A percentile compares a stretch with the other conserved stretches of the same genome.
Conservation (phyloP, 1,284 basidiomycete genomes). For the Abortiporus biennis region DNA sequence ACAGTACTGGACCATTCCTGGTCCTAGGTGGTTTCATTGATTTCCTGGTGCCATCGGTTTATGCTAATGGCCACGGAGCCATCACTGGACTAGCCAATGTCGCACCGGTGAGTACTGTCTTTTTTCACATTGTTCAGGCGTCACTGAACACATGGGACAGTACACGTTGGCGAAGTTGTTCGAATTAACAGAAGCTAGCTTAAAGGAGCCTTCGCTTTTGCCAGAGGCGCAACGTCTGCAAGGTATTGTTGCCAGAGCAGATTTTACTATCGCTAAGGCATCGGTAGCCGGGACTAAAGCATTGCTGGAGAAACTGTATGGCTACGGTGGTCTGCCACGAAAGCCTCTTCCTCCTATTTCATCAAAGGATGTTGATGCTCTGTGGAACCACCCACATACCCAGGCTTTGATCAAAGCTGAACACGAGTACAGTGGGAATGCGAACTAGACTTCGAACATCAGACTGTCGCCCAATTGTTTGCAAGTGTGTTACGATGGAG, state of each 20-base stretch:
- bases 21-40: conserved; percentile 53
- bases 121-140: conserved; percentile 13
- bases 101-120: conserved; percentile 31
- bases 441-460: background rate
- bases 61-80: conserved; percentile 43
- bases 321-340: conserved; percentile 73
- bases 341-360: conserved; percentile 69
- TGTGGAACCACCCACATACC: conserved; percentile 71
- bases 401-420: conserved; percentile 65
- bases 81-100: conserved; percentile 54
- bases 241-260: conserved; percentile 73
- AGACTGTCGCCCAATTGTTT: too few species aligned
- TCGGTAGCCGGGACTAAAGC: conserved; percentile 83
- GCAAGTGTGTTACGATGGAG: too few species aligned
- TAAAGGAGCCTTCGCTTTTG: conserved; percentile 48
- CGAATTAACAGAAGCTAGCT: conserved; percentile 49
- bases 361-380: conserved; percentile 42
- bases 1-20: conserved; percentile 56
- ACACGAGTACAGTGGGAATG: conserved; percentile 41
- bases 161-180: conserved; percentile 60
- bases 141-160: conserved; percentile 26
- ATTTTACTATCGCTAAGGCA: conserved; percentile 73
- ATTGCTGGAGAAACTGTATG: conserved; percentile 66
- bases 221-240: conserved; percentile 73
- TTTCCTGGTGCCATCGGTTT: conserved; percentile 44